These are phyloP conservation scores for Petunia axillaris DNA, from an alignment of 257 asterid species.

Conservation along the genomic window DNA sequence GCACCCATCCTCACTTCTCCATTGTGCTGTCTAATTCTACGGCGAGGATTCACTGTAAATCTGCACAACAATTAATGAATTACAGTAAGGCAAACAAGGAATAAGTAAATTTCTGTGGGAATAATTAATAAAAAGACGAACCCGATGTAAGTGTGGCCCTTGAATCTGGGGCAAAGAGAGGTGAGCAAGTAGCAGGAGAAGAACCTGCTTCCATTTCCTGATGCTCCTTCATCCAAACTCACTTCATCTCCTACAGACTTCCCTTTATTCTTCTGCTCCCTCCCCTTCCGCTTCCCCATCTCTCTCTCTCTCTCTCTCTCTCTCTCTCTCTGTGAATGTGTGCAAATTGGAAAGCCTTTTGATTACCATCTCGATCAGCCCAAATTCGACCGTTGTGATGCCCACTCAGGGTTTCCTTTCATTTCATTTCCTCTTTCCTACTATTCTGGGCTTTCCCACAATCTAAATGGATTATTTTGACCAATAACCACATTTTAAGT, in stretches of 20 bases:
- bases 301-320: slow-evolving; percentile 20
- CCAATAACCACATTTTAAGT: too few species aligned
- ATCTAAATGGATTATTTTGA: not conserved
- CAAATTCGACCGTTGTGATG: slow-evolving; percentile 60
- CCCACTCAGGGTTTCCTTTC: not conserved
- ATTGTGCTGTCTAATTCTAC: slow-evolving; percentile 95
- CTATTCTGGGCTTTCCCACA: not conserved
- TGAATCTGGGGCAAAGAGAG: slow-evolving; percentile 80
- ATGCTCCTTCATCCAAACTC: slow-evolving; percentile 23
- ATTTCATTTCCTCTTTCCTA: not conserved
- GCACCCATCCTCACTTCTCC: slow-evolving; percentile 89
- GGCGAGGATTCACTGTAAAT: slow-evolving; percentile 82
- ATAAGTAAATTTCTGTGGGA: too few species aligned
- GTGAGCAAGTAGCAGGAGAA: slow-evolving; percentile 85
- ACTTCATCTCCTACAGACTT: slow-evolving; percentile 13
- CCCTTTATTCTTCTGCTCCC: slow-evolving; percentile 23
- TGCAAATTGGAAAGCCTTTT: not conserved
- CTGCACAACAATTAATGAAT: slow-evolving; percentile 34
- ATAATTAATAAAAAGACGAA: slow-evolving; percentile 25
- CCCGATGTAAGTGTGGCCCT: slow-evolving; percentile 94
- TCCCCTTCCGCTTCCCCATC: slow-evolving; percentile 55
- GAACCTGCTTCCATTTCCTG: slow-evolving; percentile 41
- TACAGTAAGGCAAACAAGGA: not conserved
- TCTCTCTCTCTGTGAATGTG: not conserved
- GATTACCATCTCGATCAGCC: not conserved